Conservation (phyloP, 768 basidiomycete genomes). For the Agaricus sinodeliciosus region DNA sequence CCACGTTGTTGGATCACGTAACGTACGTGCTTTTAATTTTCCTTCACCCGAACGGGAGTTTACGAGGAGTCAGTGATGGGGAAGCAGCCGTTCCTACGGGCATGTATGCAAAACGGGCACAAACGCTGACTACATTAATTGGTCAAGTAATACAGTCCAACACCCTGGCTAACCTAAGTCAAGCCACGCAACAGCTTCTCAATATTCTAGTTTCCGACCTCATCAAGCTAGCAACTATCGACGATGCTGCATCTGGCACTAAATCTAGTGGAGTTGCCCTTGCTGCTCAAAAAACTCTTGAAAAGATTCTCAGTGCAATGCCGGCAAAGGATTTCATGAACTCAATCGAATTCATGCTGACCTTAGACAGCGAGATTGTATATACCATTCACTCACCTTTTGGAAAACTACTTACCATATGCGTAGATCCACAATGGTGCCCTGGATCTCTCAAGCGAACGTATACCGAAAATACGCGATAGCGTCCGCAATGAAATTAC, state of each 20-base stretch:
- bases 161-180: slow-evolving; percentile 13
- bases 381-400: slow-evolving; percentile 15
- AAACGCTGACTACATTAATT: slow-evolving; percentile 61
- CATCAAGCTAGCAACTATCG: slow-evolving; percentile 37
- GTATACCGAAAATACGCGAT: slow-evolving; percentile 54
- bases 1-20: slow-evolving; percentile 50
- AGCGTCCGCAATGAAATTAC: slow-evolving; percentile 47
- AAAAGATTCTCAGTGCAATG: slow-evolving; percentile 53
- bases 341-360: slow-evolving; percentile 49
- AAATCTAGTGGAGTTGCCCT: slow-evolving; percentile 38
- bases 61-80: slow-evolving; percentile 41
- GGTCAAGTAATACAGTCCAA: slow-evolving; percentile 41
- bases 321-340: slow-evolving; percentile 64
- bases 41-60: neutral
- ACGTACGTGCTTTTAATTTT: slow-evolving; percentile 33
- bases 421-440: slow-evolving; percentile 59
- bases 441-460: slow-evolving; percentile 60
- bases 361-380: slow-evolving; percentile 47
- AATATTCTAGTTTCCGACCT: slow-evolving; percentile 42
- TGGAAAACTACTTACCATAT: slow-evolving; percentile 6
- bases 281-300: slow-evolving; percentile 45
- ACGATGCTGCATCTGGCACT: slow-evolving; percentile 21
- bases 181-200: slow-evolving; percentile 21
- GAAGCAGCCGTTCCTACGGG: slow-evolving; percentile 44
- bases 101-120: slow-evolving; percentile 52